Percentiles rank a stretch among this genome's conserved stretches.
phyloP scores from a whole-genome alignment of 768 basidiomycete genomes.

The Hemileccinum rubropunctum region DNA sequence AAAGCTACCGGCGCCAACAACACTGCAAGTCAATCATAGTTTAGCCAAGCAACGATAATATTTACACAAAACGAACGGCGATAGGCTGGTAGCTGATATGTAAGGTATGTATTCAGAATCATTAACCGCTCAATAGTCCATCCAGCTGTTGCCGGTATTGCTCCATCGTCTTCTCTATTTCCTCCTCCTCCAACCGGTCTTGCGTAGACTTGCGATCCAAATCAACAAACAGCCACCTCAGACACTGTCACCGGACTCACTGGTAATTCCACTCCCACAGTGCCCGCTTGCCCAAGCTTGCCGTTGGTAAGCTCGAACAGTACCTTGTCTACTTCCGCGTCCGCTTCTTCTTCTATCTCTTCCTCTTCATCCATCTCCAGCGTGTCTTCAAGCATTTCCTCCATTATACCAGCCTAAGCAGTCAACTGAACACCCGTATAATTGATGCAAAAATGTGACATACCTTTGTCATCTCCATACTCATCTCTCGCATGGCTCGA shows the following conservation, averaged over 20 bases:
- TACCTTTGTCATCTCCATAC: slow-evolving; percentile 99
- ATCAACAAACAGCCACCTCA: slow-evolving; percentile 6
- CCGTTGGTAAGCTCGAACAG: slow-evolving; percentile 94
- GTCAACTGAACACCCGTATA: slow-evolving; percentile 4
- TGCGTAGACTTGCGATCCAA: slow-evolving; percentile 46
- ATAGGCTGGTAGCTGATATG: not conserved
- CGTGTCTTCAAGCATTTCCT: slow-evolving; percentile 96
- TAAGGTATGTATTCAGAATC: slow-evolving; percentile 14
- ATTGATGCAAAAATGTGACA: slow-evolving; percentile 11
- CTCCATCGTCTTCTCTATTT: slow-evolving; percentile 86
- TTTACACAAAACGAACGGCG: slow-evolving; percentile 2
- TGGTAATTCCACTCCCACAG: slow-evolving; percentile 68
- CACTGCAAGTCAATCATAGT: not conserved
- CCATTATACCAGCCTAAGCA: slow-evolving; percentile 90
- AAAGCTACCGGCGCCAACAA: not conserved
- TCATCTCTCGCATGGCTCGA: slow-evolving; percentile 95
- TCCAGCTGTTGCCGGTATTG: slow-evolving; percentile 87
- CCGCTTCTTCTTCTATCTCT: slow-evolving; percentile 94
- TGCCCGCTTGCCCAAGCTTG: slow-evolving; percentile 84
- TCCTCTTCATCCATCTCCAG: slow-evolving; percentile 92
- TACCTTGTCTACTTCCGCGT: slow-evolving; percentile 96
- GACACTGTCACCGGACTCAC: slow-evolving; percentile 44
- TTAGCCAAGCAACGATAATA: not conserved
- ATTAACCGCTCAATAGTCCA: slow-evolving; percentile 64
- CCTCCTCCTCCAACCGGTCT: slow-evolving; percentile 69